These are phyloP conservation scores for Jacaranda mimosifolia DNA, from an alignment of 257 asterid genomes.

Conservation along the genomic window DNA sequence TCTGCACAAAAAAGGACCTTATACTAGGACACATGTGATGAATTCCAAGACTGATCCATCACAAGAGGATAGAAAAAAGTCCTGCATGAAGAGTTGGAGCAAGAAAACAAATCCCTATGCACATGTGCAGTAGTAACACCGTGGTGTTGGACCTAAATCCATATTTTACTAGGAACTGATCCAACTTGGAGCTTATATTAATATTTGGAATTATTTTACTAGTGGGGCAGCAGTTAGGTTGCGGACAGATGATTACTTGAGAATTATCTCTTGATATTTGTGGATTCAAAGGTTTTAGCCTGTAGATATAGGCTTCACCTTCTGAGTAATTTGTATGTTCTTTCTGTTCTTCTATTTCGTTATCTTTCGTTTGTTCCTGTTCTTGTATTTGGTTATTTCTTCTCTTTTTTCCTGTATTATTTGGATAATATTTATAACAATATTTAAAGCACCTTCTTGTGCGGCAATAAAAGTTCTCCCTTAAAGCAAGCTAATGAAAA, in stretches of 20 bases:
- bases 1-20: background rate
- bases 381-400: background rate
- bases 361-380: background rate
- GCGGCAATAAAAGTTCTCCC: slow-evolving; percentile 23
- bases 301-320: background rate
- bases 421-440: slow-evolving; percentile 4
- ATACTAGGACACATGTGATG: background rate
- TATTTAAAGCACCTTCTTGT: background rate
- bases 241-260: background rate
- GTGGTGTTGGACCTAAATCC: background rate
- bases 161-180: background rate
- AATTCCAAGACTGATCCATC: background rate
- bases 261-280: background rate
- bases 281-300: background rate
- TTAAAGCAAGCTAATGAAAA: slow-evolving; percentile 5
- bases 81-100: background rate
- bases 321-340: background rate
- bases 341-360: background rate
- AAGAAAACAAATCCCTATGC: background rate
- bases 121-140: background rate
- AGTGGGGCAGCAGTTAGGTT: background rate
- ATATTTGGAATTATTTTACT: no score
- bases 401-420: background rate
- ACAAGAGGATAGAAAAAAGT: slow-evolving; percentile 20
- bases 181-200: background rate